Evolutionary conservation across 1,284 basidiomycete species (phyloP).

Genomic region (Cutaneotrichosporon daszewskae): DNA sequence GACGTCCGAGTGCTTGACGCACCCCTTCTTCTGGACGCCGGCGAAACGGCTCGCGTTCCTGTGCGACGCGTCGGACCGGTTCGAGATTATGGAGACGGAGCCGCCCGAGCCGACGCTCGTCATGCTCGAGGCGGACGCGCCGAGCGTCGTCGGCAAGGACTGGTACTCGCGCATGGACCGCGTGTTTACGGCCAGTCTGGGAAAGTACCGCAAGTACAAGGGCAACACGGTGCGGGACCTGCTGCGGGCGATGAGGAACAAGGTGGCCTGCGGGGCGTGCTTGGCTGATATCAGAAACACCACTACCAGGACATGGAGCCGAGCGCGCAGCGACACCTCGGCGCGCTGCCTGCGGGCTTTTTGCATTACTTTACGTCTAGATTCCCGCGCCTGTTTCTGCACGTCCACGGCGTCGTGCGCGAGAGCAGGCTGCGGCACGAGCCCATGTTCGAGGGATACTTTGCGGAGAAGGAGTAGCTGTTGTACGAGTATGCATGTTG

Average conservation of each 20-base stretch:
- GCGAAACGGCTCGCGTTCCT: constrained; percentile 81
- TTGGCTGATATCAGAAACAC: constrained; percentile 67
- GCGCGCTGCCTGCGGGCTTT: constrained; percentile 86
- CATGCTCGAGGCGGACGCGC: constrained; percentile 66
- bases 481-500: neutral
- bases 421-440: constrained; percentile 63
- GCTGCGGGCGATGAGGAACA: constrained; percentile 86
- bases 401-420: constrained; percentile 74
- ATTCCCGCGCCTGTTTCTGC: constrained; percentile 86
- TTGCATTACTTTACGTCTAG: constrained; percentile 84
- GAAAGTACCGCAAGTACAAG: constrained; percentile 96
- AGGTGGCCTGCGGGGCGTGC: constrained; percentile 55
- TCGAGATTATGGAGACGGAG: constrained; percentile 94
- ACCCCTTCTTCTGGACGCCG: constrained; percentile 96
- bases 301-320: constrained; percentile 89
- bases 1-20: constrained; percentile 74
- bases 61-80: constrained; percentile 93
- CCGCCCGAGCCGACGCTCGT: constrained; percentile 73
- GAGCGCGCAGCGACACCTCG: constrained; percentile 77
- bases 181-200: constrained; percentile 84
- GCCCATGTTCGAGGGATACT: constrained; percentile 80
- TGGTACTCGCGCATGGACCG: constrained; percentile 85
- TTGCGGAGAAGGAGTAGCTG: constrained; percentile 34
- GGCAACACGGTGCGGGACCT: constrained; percentile 84
- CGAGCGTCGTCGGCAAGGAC: constrained; percentile 68